Conservation (phyloP, 1,284 basidiomycete genomes). For the Hemileccinum hortonii region DNA sequence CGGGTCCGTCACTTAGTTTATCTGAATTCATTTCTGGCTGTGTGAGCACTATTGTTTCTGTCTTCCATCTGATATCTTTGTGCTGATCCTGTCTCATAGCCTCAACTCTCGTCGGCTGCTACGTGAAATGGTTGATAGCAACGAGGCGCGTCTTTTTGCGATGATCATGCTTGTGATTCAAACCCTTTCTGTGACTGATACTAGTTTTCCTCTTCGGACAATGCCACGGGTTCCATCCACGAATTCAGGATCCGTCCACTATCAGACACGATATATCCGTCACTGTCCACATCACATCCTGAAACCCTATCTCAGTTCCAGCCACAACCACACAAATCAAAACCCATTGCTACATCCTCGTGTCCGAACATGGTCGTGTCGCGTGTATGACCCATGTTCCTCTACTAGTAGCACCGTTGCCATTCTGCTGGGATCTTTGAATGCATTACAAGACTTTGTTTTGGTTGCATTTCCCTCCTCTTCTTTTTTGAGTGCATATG, state of each 20-base stretch:
- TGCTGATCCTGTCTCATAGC: constrained; percentile 8
- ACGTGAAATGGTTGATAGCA: constrained; percentile 26
- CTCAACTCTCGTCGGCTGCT: constrained; percentile 32
- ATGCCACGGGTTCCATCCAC: constrained; percentile 20
- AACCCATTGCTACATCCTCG: background rate
- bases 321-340: background rate
- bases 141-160: constrained; percentile 18
- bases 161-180: background rate
- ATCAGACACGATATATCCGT: constrained; percentile 5
- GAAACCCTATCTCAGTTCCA: background rate
- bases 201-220: constrained; percentile 22
- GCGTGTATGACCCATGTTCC: constrained; percentile 6
- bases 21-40: constrained; percentile 34
- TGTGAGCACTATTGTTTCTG: constrained; percentile 17
- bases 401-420: too few relatives aligned
- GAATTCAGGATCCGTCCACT: constrained; percentile 15
- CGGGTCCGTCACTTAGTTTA: constrained; percentile 17
- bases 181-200: too few relatives aligned
- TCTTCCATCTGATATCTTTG: background rate
- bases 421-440: too few relatives aligned
- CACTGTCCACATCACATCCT: background rate
- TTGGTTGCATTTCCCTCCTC: background rate
- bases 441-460: background rate
- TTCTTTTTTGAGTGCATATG: background rate
- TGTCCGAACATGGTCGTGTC: constrained; percentile 19